Evolutionary conservation across 192 early-diverging fungal genomes (phyloP).

Genomic region (Coemansia sp.): DNA sequence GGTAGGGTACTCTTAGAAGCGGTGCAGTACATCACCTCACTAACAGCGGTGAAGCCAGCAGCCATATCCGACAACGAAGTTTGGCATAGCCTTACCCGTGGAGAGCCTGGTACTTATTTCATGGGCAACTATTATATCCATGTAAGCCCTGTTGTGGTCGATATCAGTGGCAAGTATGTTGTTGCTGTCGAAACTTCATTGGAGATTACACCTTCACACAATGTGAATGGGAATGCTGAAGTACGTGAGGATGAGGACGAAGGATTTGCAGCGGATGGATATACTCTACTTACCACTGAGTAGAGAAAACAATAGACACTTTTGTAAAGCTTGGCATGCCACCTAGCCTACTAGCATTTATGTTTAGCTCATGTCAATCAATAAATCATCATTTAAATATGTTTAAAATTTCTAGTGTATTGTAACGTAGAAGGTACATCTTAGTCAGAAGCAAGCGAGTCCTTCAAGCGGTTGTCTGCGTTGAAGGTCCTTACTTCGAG

Average conservation of each 20-base stretch:
- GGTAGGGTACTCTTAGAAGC: background rate
- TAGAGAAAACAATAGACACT: background rate
- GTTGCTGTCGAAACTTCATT: background rate
- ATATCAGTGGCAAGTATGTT: background rate
- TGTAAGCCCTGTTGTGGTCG: background rate
- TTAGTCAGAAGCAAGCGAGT: conserved; percentile 14
- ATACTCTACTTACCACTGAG: background rate
- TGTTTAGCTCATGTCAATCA: background rate
- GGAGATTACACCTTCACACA: too few relatives aligned
- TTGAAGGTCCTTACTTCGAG: conserved; percentile 65
- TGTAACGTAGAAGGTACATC: background rate
- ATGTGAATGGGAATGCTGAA: too few relatives aligned
- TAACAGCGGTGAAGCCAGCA: background rate
- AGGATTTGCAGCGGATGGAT: background rate
- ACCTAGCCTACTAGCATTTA: background rate
- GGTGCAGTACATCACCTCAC: background rate
- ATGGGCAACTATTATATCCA: background rate
- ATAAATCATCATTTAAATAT: background rate
- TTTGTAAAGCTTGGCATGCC: too few relatives aligned
- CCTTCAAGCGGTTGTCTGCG: conserved; percentile 43
- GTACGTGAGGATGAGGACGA: background rate
- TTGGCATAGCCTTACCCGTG: background rate
- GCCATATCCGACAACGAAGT: background rate
- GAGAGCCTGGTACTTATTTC: background rate
- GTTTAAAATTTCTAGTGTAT: background rate